Conservation (phyloP, 2,329 filamentous ascomycete species). For the Colletotrichum salicis region DNA sequence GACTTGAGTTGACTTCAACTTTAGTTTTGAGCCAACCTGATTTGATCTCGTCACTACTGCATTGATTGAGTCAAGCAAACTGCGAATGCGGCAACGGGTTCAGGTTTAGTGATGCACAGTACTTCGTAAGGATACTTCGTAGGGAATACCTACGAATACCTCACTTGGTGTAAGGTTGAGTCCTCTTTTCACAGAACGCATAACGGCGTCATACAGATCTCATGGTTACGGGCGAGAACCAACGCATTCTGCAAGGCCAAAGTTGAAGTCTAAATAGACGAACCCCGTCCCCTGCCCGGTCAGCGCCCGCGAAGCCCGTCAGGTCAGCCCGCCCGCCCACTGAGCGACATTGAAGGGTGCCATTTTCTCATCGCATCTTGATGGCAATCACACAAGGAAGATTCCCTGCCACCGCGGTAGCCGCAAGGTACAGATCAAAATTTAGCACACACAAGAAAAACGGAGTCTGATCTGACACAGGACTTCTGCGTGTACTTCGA, state of each 20-base stretch:
- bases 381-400: not conserved
- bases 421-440: conserved; percentile 25
- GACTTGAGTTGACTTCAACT: conserved; percentile 25
- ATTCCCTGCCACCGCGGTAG: not conserved
- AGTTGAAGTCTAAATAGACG: conserved; percentile 11
- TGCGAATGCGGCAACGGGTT: not conserved
- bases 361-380: conserved; percentile 1
- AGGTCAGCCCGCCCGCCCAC: not conserved
- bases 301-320: conserved; percentile 6
- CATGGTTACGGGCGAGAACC: conserved; percentile 7
- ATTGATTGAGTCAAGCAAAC: not conserved
- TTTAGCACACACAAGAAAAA: not conserved
- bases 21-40: not conserved
- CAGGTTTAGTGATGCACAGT: no score
- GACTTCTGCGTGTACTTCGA: not conserved
- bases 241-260: conserved; percentile 10
- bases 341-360: not conserved
- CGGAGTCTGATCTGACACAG: conserved; percentile 2
- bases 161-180: not conserved
- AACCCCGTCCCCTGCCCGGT: not conserved
- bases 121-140: no score
- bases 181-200: conserved; percentile 15
- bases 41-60: not conserved
- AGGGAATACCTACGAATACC: no score
- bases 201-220: conserved; percentile 28